Evolutionary conservation across 2,329 filamentous ascomycete genomes (phyloP).

Genomic region (Colletotrichum shisoi): DNA sequence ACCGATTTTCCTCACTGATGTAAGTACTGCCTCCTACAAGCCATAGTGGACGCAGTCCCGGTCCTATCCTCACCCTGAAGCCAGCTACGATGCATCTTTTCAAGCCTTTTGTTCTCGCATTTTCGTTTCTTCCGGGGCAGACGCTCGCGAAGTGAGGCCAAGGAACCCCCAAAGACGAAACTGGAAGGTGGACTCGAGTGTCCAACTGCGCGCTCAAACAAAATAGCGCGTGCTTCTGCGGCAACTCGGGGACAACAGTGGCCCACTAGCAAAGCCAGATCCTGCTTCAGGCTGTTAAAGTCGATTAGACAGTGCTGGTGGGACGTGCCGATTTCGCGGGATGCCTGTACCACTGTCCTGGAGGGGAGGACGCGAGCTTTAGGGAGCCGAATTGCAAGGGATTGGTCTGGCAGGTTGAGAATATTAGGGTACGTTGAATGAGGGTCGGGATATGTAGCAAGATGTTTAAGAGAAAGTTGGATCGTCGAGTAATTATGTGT

Average conservation of each 20-base stretch:
- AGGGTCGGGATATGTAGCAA: background rate
- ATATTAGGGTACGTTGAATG: slow-evolving; percentile 1
- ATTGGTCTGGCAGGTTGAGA: slow-evolving; percentile 5
- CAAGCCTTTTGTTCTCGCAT: too few species aligned
- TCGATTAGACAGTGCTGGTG: slow-evolving; percentile 13
- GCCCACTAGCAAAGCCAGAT: slow-evolving; percentile 13
- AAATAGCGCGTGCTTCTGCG: slow-evolving; percentile 8
- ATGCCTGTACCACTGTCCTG: slow-evolving; percentile 8
- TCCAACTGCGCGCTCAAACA: background rate
- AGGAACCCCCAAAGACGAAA: background rate
- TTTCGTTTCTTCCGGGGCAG: too few species aligned
- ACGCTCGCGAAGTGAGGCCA: background rate
- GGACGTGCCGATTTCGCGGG: background rate
- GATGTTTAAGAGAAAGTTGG: too few species aligned
- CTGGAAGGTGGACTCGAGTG: background rate
- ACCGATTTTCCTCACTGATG: too few species aligned
- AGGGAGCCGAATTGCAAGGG: slow-evolving; percentile 14
- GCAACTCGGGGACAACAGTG: slow-evolving; percentile 8
- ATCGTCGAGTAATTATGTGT: too few species aligned
- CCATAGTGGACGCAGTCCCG: too few species aligned
- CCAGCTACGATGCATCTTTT: too few species aligned
- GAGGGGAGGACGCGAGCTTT: background rate
- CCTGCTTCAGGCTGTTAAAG: slow-evolving; percentile 1
- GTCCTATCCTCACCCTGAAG: too few species aligned
- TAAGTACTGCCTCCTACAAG: too few species aligned